Base-by-base conservation (phyloP, 495 filamentous ascomycete species). In the Sordaria brevicollis region DNA sequence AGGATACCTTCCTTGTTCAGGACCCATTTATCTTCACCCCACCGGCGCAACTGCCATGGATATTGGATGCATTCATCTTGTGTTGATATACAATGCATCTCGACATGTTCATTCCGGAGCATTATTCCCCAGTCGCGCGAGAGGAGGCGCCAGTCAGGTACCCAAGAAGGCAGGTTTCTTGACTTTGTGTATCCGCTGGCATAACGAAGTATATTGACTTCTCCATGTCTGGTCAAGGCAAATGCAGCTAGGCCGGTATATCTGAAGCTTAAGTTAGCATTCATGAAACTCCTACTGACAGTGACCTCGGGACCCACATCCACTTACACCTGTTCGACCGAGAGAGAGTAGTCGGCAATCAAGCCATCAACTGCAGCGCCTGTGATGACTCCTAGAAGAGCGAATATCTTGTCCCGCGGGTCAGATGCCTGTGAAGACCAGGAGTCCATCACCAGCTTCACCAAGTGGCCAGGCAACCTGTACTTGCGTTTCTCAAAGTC, bases 361-460 rank as follows among this genome's bases (percentile, higher is more conserved):
- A 72, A 35, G n/a, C 73, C 69, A 33, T 71, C 70, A 8, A 68
- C 65, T 11, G 66, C 72, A 29, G 72, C 72, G 5, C 70, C 69
- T n/a, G 38, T 39, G 6, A 75, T 71, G 17, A 76, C 69, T 2
- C 76, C 73, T 19, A 76, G 70, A 15, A 78, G 67, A 11, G 74
- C 72, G 68, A 77, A 76, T n/a, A 76, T 67, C 34, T 78, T 79
- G 65, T 79, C 77, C 10, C 76, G 65, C 3, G 74, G 77, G 41
- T 77, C 74, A 8, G 71, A 70, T 4, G 73, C 66, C 71, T 71
- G 68, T 10, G 71, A 70, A 38, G 49, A 69, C 70, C 71, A 76
- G 11, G 70, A 70, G 36, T 74, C 73, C 39, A 73, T 72, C 8
- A 75, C 66, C 67, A 76, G 62, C 65, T 72, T 39, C n/a, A 69